Evolutionary conservation across 2,329 filamentous ascomycete genomes (phyloP), one percentile per base, ranked within the genome.

Genomic region (Fusarium goolgardi): DNA sequence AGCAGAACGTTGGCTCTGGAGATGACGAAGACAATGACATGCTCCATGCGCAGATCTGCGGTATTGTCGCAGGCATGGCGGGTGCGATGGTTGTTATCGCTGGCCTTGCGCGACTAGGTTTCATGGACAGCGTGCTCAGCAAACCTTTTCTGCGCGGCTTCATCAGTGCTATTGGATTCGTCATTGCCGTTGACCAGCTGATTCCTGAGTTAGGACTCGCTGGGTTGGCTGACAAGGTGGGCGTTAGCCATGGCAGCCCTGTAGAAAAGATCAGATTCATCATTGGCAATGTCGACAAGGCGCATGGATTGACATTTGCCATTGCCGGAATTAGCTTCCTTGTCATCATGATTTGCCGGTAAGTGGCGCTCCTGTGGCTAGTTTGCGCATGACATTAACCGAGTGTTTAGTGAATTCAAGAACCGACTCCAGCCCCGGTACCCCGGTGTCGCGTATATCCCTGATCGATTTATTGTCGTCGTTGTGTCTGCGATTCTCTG

Each of bases 81-180:
- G 96, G 95, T 6, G 90, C 90, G 3, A 93, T 94, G 71, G 95
- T 98, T 44, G 85, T 98, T n/a, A 83, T 93, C 49, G 93, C 94
- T 16, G 96, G 96, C 1, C 77, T 97, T 27, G 91, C 92, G 25
- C 87, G 96, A 16, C 82, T 99, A 5, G 96, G 96, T 0, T 99
- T 98, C 74, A 80, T 99, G 64, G 96, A 99, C 76, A 97, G 93
- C 74, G 94, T 99, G 13, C 85, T 99, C 35, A 97, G 94, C 71
- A 87, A 93, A 34, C 96, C 96, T 1, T 98, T 99, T 73, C 81
- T 98, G 57, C 86, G 96, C 62, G 96, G 96, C 1, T 99, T 99
- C 81, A 97, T 99, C 79, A 97, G 93, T 59, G 96, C 96, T 51
- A 96, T 99, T 76, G 96, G 96, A 49, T 92, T 97, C 57, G 94